phyloP scores from a whole-genome alignment of 176 grass and related monocot genomes.

The Carex kokanica region DNA sequence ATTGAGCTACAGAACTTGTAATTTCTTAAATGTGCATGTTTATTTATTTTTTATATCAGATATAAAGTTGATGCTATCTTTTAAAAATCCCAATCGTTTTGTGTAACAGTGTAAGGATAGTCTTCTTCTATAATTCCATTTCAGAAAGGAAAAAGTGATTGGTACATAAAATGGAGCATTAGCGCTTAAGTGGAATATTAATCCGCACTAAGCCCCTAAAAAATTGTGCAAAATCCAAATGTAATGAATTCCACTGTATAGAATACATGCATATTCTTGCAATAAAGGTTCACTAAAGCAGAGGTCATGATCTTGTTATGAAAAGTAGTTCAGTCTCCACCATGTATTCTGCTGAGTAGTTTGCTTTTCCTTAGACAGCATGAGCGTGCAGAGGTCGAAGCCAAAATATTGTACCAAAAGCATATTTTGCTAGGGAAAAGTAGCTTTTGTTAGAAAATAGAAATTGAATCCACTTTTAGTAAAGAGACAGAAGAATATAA shows the following conservation, averaged over 20 bases:
- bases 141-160: neutral
- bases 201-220: constrained; percentile 3
- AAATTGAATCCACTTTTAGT: constrained; percentile 10
- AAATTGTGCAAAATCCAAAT: constrained; percentile 12
- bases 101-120: neutral
- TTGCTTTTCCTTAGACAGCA: neutral
- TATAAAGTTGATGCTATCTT: neutral
- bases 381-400: constrained; percentile 1
- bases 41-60: neutral
- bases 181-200: constrained; percentile 22
- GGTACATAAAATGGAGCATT: constrained; percentile 12
- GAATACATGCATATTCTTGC: constrained; percentile 18
- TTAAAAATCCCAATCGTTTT: neutral
- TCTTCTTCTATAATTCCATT: too few species aligned
- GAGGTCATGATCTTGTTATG: neutral
- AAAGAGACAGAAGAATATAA: neutral
- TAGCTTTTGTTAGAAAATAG: constrained; percentile 14
- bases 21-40: too few species aligned
- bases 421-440: neutral
- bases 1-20: too few species aligned
- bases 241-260: constrained; percentile 7
- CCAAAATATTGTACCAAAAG: constrained; percentile 11
- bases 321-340: neutral
- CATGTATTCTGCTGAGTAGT: neutral
- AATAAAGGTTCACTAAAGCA: constrained; percentile 2